Conservation (phyloP, 148 eudicot species). For the Rheum nobile region DNA sequence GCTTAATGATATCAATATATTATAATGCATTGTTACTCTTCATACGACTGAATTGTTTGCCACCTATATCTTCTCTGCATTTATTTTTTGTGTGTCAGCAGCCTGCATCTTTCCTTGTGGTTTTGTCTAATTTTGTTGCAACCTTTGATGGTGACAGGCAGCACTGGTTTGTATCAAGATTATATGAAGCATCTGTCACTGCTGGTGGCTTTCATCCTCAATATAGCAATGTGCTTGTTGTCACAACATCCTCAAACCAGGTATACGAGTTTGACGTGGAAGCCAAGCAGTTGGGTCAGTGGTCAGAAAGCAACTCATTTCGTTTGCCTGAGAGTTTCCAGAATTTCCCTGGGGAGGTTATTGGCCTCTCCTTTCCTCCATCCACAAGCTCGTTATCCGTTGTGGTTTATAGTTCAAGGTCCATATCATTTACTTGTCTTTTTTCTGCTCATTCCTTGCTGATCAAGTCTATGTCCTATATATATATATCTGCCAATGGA, state of each 20-base stretch:
- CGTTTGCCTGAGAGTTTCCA: conserved; percentile 58
- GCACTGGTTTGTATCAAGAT: conserved; percentile 90
- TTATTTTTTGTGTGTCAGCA: not conserved
- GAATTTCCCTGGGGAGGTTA: conserved; percentile 94
- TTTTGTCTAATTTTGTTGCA: not conserved
- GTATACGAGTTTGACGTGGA: conserved; percentile 92
- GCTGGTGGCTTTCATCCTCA: conserved; percentile 84
- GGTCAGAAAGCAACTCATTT: conserved; percentile 65
- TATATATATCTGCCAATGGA: not conserved
- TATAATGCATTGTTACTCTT: not conserved
- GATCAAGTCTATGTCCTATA: not conserved
- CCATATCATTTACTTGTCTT: conserved; percentile 2
- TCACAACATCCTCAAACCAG: conserved; percentile 86
- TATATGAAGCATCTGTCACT: conserved; percentile 85
- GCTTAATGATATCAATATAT: not conserved
- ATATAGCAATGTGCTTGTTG: conserved; percentile 66
- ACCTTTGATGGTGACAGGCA: conserved; percentile 38
- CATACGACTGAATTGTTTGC: not conserved
- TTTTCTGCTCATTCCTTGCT: not conserved
- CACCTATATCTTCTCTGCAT: not conserved
- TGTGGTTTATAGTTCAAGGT: conserved; percentile 83
- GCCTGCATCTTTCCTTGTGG: not conserved
- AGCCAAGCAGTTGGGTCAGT: conserved; percentile 80
- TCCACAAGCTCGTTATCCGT: conserved; percentile 52
- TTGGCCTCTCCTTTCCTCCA: conserved; percentile 85